phyloP scores from a whole-genome alignment of 2,329 filamentous ascomycete genomes.

The Aphanoascus verrucosus region DNA sequence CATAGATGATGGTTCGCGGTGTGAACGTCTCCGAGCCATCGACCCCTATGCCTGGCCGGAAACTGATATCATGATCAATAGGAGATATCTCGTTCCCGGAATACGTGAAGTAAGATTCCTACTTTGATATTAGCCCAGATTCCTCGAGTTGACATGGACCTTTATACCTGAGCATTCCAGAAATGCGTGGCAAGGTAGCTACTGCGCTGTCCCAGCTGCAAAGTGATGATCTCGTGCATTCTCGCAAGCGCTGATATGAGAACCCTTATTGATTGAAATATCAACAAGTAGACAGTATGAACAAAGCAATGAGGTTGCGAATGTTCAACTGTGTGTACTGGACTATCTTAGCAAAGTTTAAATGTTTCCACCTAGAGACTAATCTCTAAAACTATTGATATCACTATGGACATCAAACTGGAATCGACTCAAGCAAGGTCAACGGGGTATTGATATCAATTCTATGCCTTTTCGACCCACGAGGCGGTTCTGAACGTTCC shows the following conservation, averaged over 20 bases:
- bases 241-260: background rate
- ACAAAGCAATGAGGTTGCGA: too few species aligned
- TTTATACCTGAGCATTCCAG: slow-evolving; percentile 76
- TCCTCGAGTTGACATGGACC: background rate
- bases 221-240: slow-evolving; percentile 92
- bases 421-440: too few species aligned
- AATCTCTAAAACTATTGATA: too few species aligned
- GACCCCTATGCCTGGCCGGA: slow-evolving; percentile 67
- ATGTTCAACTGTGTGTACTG: too few species aligned
- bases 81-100: slow-evolving; percentile 52
- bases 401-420: too few species aligned
- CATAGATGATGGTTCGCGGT: slow-evolving; percentile 84
- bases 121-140: slow-evolving; percentile 6
- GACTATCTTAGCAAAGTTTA: too few species aligned
- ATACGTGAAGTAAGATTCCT: slow-evolving; percentile 98
- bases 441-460: too few species aligned
- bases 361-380: too few species aligned
- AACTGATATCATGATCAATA: slow-evolving; percentile 78
- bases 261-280: background rate
- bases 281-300: too few species aligned
- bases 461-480: too few species aligned
- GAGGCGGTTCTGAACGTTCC: too few species aligned
- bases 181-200: slow-evolving; percentile 95
- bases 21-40: slow-evolving; percentile 87
- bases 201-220: slow-evolving; percentile 84